Evolutionary conservation across 345 rosid species (phyloP).

Genomic region (Gossypium stocksii): DNA sequence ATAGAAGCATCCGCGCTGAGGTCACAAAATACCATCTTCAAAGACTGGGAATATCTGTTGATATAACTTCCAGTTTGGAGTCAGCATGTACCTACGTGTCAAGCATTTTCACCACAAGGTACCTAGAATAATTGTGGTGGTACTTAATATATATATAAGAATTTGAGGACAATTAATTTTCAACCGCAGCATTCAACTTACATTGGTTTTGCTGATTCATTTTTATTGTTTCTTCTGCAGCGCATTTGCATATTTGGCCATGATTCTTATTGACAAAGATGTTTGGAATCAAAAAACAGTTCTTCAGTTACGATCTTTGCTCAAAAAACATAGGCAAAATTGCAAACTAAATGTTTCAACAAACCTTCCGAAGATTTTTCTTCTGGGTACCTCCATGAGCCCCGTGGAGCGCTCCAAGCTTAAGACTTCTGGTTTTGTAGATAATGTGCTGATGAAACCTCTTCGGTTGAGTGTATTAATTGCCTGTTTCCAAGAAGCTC

Average conservation of each 20-base stretch:
- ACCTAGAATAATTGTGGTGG: conserved; percentile 9
- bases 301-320: conserved; percentile 28
- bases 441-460: conserved; percentile 65
- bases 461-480: conserved; percentile 60
- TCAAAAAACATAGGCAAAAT: conserved; percentile 26
- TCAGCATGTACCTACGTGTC: conserved; percentile 39
- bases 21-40: conserved; percentile 68
- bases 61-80: conserved; percentile 36
- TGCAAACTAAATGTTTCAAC: conserved; percentile 20
- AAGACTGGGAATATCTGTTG: conserved; percentile 61
- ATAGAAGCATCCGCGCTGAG: conserved; percentile 66
- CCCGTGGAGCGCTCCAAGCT: conserved; percentile 43
- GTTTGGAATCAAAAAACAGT: conserved; percentile 55
- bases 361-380: conserved; percentile 46
- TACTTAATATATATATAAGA: background rate
- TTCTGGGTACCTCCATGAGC: conserved; percentile 44
- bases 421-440: conserved; percentile 45
- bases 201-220: background rate
- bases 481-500: conserved; percentile 69
- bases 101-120: conserved; percentile 39
- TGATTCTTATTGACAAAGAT: conserved; percentile 76
- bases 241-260: conserved; percentile 27
- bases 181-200: background rate
- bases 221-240: conserved; percentile 31
- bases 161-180: background rate